Percentiles rank a stretch among this genome's conserved stretches.
phyloP scores from a whole-genome alignment of 2,329 filamentous ascomycete genomes.

The Zasmidium angulare region DNA sequence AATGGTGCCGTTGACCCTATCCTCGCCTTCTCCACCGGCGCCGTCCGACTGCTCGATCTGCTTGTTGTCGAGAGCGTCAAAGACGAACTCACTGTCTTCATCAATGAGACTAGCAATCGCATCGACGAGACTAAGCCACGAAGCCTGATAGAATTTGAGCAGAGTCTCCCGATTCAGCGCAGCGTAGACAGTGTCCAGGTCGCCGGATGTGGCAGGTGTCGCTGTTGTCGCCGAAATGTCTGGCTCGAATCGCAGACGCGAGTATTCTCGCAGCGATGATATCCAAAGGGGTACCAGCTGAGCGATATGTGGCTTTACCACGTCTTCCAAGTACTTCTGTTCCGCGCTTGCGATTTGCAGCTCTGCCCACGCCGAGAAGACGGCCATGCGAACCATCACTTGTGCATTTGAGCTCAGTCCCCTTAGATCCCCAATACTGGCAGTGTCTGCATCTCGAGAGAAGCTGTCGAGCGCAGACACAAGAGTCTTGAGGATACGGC shows the following conservation, averaged over 20 bases:
- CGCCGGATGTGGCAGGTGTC: constrained; percentile 67
- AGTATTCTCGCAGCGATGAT: constrained; percentile 88
- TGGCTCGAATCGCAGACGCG: constrained; percentile 88
- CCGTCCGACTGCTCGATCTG: constrained; percentile 31
- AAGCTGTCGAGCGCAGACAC: constrained; percentile 92
- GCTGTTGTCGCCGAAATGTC: constrained; percentile 91
- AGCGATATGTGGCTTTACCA: constrained; percentile 86
- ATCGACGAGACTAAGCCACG: constrained; percentile 94
- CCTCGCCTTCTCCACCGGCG: constrained; percentile 14
- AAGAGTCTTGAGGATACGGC: constrained; percentile 89
- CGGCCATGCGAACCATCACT: constrained; percentile 97
- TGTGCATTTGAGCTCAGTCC: constrained; percentile 93
- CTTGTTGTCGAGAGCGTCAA: constrained; percentile 92
- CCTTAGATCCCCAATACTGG: constrained; percentile 87
- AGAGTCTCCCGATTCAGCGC: constrained; percentile 92
- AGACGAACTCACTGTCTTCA: constrained; percentile 96
- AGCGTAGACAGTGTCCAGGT: constrained; percentile 90
- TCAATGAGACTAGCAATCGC: constrained; percentile 97
- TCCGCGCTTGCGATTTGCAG: constrained; percentile 93
- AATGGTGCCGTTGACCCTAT: constrained; percentile 22
- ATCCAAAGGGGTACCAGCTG: constrained; percentile 92
- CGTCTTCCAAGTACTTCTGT: constrained; percentile 82
- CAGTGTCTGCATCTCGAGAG: constrained; percentile 72
- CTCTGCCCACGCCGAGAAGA: constrained; percentile 96
- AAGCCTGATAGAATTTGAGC: constrained; percentile 93